phyloP scores from a whole-genome alignment of 352 stramenopile species.

The Phytophthora constricta region DNA sequence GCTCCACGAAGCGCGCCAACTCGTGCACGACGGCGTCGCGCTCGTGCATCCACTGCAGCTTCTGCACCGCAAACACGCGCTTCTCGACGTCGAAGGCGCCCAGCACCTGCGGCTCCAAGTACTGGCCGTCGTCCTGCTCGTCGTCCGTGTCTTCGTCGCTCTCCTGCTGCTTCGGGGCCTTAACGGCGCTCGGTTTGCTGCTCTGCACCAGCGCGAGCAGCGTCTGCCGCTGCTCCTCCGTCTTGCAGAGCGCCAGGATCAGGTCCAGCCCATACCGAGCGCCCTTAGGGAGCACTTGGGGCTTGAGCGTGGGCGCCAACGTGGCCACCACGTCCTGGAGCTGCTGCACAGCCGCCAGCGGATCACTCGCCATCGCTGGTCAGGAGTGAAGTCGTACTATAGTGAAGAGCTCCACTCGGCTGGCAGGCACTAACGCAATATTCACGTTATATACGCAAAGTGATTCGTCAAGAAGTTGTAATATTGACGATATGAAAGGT shows the following conservation, averaged over 20 bases:
- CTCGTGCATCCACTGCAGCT: slow-evolving; percentile 69
- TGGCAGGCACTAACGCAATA: not conserved
- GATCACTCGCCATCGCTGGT: slow-evolving; percentile 43
- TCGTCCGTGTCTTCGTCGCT: slow-evolving; percentile 55
- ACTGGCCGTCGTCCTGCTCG: slow-evolving; percentile 29
- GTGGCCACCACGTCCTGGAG: slow-evolving; percentile 62
- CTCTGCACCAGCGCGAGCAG: slow-evolving; percentile 53
- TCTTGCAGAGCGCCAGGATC: slow-evolving; percentile 67
- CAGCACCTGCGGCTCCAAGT: slow-evolving; percentile 53
- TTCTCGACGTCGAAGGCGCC: slow-evolving; percentile 68
- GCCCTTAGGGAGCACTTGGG: slow-evolving; percentile 77
- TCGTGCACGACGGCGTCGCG: slow-evolving; percentile 71
- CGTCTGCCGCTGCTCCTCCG: slow-evolving; percentile 61
- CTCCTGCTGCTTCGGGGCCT: slow-evolving; percentile 34
- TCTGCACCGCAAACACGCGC: slow-evolving; percentile 65
- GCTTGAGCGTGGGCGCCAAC: slow-evolving; percentile 60
- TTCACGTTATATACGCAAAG: not conserved
- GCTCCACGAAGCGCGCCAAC: slow-evolving; percentile 75
- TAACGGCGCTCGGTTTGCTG: slow-evolving; percentile 38
- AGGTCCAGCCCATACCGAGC: slow-evolving; percentile 66
- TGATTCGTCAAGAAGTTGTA: not conserved
- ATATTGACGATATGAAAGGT: not conserved
- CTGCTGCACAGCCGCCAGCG: slow-evolving; percentile 66
- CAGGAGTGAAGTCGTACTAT: slow-evolving; percentile 13
- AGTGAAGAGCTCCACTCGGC: not conserved